Evolutionary conservation across 1,284 basidiomycete genomes (phyloP), one percentile per base, ranked within the genome.

Genomic region (Microbotryum scabiosae): DNA sequence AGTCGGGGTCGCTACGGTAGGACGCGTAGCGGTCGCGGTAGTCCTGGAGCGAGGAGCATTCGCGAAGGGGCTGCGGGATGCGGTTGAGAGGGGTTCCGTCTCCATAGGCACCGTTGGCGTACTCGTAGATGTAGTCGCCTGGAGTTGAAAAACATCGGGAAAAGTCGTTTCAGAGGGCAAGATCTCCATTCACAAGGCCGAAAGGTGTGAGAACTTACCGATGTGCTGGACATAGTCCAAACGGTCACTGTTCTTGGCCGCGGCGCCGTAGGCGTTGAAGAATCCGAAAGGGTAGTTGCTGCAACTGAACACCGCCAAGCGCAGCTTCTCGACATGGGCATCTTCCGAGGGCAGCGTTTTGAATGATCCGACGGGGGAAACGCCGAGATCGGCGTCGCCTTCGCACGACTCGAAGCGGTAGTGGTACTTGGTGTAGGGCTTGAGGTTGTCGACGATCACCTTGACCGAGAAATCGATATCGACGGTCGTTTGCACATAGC

Each of bases 391-490:
- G 12, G 60, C 44, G 9, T 41, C 36, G 56, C 82, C 79, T 2
- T 80, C 79, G 68, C 83, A 84, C 63, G 83, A 81, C 7, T 79
- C 76, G 67, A 85, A 85, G 51, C 80, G 79, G 72, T 79, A 85
- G 74, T 79, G 84, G 68, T 84, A 85, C 56, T 78, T 75, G 1
- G 81, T 82, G 63, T 84, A 82, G 0, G 83, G 76, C 51, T 76
- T 70, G 28, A 85, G 73, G 21, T 76, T 76, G 1, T 75, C 79
- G 0, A 82, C 82, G 66, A 85, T 83, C 23, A 85, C 81, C 73
- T 85, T 85, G 69, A 83, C 76, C 3, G 82, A 83, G 68, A 78
- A 85, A 72, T 84, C 83, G 47, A 85, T 82, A 65, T 85, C 84
- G 63, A 81, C 81, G 57, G 54, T 51, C 2, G 58, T 50, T 30